phyloP scores from a whole-genome alignment of 192 early-diverging fungal species.

The Umbelopsis sp. region DNA sequence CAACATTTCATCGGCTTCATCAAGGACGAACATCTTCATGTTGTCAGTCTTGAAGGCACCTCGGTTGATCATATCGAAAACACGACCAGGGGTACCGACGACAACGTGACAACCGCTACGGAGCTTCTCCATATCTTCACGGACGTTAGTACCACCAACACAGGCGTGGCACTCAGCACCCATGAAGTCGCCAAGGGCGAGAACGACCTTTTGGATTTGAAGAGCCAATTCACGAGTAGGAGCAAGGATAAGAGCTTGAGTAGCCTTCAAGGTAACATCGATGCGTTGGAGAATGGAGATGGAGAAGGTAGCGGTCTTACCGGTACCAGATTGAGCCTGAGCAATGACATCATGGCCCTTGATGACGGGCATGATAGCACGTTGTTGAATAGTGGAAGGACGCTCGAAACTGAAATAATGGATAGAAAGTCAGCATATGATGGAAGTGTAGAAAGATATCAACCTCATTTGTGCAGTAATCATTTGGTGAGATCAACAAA shows the following conservation, averaged over 20 bases:
- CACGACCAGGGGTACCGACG: conserved; percentile 93
- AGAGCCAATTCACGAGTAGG: conserved; percentile 96
- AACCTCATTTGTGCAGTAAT: background rate
- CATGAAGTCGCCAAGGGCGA: conserved; percentile 97
- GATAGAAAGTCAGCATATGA: background rate
- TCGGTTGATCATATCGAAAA: conserved; percentile 96
- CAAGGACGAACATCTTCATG: conserved; percentile 95
- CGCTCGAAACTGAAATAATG: conserved; percentile 84
- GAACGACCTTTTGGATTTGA: conserved; percentile 91
- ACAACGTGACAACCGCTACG: conserved; percentile 93
- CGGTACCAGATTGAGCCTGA: conserved; percentile 97
- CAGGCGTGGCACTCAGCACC: conserved; percentile 94
- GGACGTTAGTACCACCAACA: conserved; percentile 91
- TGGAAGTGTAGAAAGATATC: background rate
- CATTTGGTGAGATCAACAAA: conserved; percentile 8
- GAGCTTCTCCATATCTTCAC: conserved; percentile 92
- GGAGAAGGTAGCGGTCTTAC: conserved; percentile 97
- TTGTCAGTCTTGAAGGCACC: conserved; percentile 76
- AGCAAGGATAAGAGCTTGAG: conserved; percentile 90
- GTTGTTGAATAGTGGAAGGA: conserved; percentile 95
- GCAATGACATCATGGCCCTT: conserved; percentile 94
- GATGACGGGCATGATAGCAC: conserved; percentile 90
- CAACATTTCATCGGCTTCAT: conserved; percentile 97
- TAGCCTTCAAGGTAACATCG: conserved; percentile 85
- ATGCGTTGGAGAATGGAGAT: conserved; percentile 92